These are phyloP conservation scores for Seminavis robusta DNA, from an alignment of 108 stramenopile species.

Conservation along the genomic window DNA sequence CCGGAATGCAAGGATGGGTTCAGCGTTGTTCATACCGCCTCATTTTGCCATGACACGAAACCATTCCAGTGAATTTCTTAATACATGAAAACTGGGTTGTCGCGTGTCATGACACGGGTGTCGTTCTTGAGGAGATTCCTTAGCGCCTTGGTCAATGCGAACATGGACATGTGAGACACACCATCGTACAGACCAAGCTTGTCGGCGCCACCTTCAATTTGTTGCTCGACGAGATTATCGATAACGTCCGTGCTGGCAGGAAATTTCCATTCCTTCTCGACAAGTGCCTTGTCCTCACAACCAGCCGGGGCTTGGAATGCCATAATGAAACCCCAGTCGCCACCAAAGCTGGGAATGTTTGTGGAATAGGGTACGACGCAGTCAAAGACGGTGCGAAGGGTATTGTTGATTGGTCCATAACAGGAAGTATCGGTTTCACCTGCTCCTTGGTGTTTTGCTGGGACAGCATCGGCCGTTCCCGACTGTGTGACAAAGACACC, in stretches of 20 bases:
- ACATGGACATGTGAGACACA: slow-evolving; percentile 63
- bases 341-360: slow-evolving; percentile 82
- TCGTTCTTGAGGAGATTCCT: slow-evolving; percentile 67
- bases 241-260: slow-evolving; percentile 13
- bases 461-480: slow-evolving; percentile 56
- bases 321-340: slow-evolving; percentile 90
- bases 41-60: too few relatives aligned
- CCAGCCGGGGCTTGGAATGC: slow-evolving; percentile 48
- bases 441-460: slow-evolving; percentile 27
- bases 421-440: slow-evolving; percentile 48
- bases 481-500: slow-evolving; percentile 89
- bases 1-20: too few relatives aligned
- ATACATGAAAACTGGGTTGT: slow-evolving; percentile 91
- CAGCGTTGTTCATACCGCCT: too few relatives aligned
- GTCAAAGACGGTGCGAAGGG: slow-evolving; percentile 69
- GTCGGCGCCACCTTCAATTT: slow-evolving; percentile 36
- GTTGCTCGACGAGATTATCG: slow-evolving; percentile 41
- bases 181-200: slow-evolving; percentile 83
- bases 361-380: slow-evolving; percentile 73
- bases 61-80: too few relatives aligned
- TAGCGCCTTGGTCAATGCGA: slow-evolving; percentile 76
- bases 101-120: slow-evolving; percentile 82
- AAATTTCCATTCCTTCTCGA: neutral
- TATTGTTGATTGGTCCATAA: slow-evolving; percentile 81
- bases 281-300: neutral